These are phyloP conservation scores for Fusarium verticillioides DNA, from an alignment of 2,329 filamentous ascomycete species.

Conservation along the genomic window DNA sequence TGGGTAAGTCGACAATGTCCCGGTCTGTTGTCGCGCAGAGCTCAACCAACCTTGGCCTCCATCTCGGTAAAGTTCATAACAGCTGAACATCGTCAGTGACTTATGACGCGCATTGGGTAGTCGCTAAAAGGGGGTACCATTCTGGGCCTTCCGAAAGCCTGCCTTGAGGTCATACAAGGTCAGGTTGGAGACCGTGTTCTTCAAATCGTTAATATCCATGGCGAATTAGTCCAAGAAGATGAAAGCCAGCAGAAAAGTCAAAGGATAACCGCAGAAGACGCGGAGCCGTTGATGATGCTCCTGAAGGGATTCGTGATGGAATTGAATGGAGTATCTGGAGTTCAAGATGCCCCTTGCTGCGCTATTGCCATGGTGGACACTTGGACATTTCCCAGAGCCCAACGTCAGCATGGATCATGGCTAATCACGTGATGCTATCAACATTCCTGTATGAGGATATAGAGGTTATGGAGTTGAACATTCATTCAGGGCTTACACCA, in stretches of 20 bases:
- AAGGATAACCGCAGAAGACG: not conserved
- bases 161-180: conserved; percentile 96
- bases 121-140: conserved; percentile 70
- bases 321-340: conserved; percentile 18
- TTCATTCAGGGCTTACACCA: not conserved
- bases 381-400: conserved; percentile 42
- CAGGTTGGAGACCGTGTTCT: conserved; percentile 89
- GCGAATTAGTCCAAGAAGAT: conserved; percentile 41
- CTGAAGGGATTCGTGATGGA: conserved; percentile 19
- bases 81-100: conserved; percentile 64
- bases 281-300: conserved; percentile 25
- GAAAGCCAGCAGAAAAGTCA: conserved; percentile 3
- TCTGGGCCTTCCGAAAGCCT: conserved; percentile 93
- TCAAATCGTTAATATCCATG: conserved; percentile 89
- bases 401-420: conserved; percentile 37
- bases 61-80: conserved; percentile 99
- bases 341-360: conserved; percentile 42
- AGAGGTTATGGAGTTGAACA: not conserved
- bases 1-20: conserved; percentile 27
- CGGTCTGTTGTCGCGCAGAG: conserved; percentile 10
- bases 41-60: conserved; percentile 71
- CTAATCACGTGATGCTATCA: conserved; percentile 15
- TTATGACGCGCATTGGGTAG: conserved; percentile 17
- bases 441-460: not conserved
- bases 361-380: conserved; percentile 44